These are phyloP conservation scores for Dichomitus squalens DNA, from an alignment of 1,284 basidiomycete species.

Conservation along the genomic window DNA sequence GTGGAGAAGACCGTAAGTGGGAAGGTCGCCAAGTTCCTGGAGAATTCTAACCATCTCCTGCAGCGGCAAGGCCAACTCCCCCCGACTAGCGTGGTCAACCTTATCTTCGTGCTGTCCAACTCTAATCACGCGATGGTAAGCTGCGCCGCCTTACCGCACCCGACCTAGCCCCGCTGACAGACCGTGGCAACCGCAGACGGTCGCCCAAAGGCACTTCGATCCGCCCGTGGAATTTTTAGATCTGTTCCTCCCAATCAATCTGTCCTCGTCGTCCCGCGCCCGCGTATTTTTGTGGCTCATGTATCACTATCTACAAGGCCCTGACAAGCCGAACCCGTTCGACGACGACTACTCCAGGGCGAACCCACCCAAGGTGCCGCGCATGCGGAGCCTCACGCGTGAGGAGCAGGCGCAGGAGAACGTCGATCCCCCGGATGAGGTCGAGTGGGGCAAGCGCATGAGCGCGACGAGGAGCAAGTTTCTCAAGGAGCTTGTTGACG, in stretches of 20 bases:
- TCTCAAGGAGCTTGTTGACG: conserved; percentile 43
- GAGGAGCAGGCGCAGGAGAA: conserved; percentile 43
- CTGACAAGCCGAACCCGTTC: conserved; percentile 43
- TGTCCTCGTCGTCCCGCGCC: conserved; percentile 73
- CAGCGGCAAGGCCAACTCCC: conserved; percentile 64
- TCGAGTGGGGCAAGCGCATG: conserved; percentile 45
- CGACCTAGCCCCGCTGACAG: conserved; percentile 12
- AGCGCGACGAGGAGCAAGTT: conserved; percentile 41
- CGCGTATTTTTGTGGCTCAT: conserved; percentile 65
- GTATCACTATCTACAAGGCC: conserved; percentile 51
- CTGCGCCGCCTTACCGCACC: conserved; percentile 1
- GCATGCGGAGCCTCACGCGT: conserved; percentile 35
- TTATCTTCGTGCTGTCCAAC: conserved; percentile 72
- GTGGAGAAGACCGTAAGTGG: conserved; percentile 58
- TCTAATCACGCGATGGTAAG: conserved; percentile 34
- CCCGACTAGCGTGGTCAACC: conserved; percentile 79
- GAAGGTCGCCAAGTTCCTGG: background rate
- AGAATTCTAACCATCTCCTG: conserved; percentile 8
- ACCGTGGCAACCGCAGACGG: conserved; percentile 46
- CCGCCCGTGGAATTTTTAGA: conserved; percentile 76
- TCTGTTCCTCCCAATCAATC: conserved; percentile 74
- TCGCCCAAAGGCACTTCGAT: conserved; percentile 75
- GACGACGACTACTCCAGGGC: conserved; percentile 41
- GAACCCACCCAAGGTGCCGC: conserved; percentile 42
- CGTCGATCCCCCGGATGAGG: conserved; percentile 43